Percentiles rank a stretch among this genome's conserved stretches.
Conservation (phyloP, 129 eudicot genomes). For the Scalesia atractyloides region DNA sequence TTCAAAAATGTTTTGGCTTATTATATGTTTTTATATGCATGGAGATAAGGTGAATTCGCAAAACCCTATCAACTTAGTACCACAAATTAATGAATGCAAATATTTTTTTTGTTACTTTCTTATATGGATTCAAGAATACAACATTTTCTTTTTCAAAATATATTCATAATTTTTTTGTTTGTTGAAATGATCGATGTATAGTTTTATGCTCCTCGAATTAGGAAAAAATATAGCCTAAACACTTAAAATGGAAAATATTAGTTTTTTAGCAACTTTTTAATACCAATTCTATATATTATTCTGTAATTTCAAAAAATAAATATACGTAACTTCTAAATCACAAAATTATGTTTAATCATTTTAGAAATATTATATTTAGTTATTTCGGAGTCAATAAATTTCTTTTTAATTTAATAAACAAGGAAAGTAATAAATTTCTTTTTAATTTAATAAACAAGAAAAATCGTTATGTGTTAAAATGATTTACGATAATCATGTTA, state of each 20-base stretch:
- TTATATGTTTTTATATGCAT: slow-evolving; percentile 24
- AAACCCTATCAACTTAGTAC: slow-evolving; percentile 13
- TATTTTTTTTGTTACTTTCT: not conserved
- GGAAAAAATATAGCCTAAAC: no score
- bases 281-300: no score
- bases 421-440: not conserved
- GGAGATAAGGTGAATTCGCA: slow-evolving; percentile 33
- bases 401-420: not conserved
- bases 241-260: no score
- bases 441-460: not conserved
- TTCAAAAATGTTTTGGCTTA: slow-evolving; percentile 24
- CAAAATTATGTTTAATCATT: not conserved
- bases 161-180: not conserved
- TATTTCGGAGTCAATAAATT: no score
- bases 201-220: no score
- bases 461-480: not conserved
- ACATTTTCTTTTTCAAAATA: not conserved
- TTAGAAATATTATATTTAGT: not conserved
- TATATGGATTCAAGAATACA: not conserved
- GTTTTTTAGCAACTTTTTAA: no score
- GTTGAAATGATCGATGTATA: no score
- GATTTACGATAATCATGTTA: not conserved
- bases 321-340: not conserved
- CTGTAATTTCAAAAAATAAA: no score
- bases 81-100: slow-evolving; percentile 17